Conservation (phyloP, 306 rosid genomes). For the Acacia melanoxylon region DNA sequence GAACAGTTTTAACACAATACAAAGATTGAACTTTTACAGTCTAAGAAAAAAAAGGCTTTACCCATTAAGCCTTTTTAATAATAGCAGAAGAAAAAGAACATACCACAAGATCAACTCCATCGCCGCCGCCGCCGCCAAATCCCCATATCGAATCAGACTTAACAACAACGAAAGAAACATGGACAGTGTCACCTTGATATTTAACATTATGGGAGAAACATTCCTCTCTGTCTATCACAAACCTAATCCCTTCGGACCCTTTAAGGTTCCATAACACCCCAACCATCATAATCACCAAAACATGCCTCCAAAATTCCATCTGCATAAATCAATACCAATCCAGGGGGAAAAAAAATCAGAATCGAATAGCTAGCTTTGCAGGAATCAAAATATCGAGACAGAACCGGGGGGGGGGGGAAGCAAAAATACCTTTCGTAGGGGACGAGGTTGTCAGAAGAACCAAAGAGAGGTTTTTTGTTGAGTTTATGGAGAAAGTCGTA, state of each 20-base stretch:
- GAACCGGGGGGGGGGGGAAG: no score
- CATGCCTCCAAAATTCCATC: slow-evolving; percentile 42
- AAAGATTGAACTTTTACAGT: background rate
- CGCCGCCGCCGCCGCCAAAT: slow-evolving; percentile 33
- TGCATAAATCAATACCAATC: slow-evolving; percentile 13
- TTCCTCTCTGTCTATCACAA: slow-evolving; percentile 81
- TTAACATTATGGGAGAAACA: slow-evolving; percentile 78
- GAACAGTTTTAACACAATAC: background rate
- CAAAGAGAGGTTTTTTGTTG: background rate
- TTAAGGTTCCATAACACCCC: slow-evolving; percentile 40
- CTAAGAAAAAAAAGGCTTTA: background rate
- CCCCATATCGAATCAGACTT: slow-evolving; percentile 80
- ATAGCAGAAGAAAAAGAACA: background rate
- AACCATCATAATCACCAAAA: slow-evolving; percentile 41
- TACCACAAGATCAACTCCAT: slow-evolving; percentile 92
- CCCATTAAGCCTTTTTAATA: background rate
- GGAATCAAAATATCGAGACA: background rate
- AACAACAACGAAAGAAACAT: slow-evolving; percentile 84
- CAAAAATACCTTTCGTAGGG: background rate
- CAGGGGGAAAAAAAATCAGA: background rate
- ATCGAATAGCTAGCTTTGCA: background rate
- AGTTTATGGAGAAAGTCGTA: background rate
- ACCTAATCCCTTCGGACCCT: slow-evolving; percentile 63
- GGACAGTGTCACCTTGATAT: slow-evolving; percentile 85
- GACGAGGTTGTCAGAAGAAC: background rate